Conservation (phyloP, 371 early-diverging fungal genomes). For the Rhizomucor pusillus region DNA sequence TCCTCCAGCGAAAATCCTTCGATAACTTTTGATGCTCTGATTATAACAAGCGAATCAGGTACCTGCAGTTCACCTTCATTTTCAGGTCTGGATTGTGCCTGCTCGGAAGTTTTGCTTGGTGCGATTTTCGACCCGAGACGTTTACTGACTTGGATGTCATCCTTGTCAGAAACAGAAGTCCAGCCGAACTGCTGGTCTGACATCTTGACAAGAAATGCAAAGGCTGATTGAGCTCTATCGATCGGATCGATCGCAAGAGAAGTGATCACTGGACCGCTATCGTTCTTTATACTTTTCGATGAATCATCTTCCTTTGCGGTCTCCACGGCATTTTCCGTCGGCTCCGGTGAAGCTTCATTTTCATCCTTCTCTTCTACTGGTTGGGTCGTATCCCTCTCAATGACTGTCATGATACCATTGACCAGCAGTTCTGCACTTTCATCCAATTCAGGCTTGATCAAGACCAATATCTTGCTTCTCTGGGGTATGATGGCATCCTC, state of each 20-base stretch:
- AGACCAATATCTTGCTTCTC: conserved; percentile 49
- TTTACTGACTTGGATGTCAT: conserved; percentile 44
- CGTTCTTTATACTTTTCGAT: neutral
- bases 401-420: conserved; percentile 20
- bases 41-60: conserved; percentile 50
- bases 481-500: conserved; percentile 52
- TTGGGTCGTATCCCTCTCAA: conserved; percentile 8
- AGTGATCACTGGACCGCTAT: conserved; percentile 5
- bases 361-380: conserved; percentile 3
- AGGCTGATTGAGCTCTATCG: conserved; percentile 29
- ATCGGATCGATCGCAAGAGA: conserved; percentile 17
- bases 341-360: conserved; percentile 2
- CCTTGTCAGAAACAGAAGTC: conserved; percentile 49
- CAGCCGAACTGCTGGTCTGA: conserved; percentile 49
- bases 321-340: neutral
- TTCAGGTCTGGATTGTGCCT: neutral
- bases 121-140: conserved; percentile 25
- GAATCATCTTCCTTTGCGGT: conserved; percentile 6
- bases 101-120: neutral
- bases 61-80: conserved; percentile 23
- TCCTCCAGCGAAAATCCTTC: conserved; percentile 59
- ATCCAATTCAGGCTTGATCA: conserved; percentile 33
- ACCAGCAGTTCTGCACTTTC: conserved; percentile 9
- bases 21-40: conserved; percentile 56
- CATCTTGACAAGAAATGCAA: conserved; percentile 28